These are phyloP conservation scores for Angomonas desouzai DNA, from an alignment of 208 protist species.

Conservation along the genomic window DNA sequence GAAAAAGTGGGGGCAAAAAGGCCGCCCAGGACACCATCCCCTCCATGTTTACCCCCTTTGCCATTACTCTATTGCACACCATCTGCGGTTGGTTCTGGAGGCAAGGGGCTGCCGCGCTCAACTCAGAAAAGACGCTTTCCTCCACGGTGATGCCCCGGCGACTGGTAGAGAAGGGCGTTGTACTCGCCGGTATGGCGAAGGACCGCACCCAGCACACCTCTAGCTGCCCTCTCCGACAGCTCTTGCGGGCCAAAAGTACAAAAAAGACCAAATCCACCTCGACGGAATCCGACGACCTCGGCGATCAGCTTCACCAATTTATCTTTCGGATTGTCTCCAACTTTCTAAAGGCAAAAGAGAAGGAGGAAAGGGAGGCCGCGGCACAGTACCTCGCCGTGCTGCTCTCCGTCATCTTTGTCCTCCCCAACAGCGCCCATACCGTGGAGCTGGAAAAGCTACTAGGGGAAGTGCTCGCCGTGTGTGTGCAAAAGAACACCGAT, in stretches of 20 bases:
- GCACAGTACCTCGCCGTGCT: neutral
- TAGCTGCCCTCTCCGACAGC: slow-evolving; percentile 51
- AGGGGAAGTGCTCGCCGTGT: slow-evolving; percentile 5
- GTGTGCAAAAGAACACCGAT: neutral
- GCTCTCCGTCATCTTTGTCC: neutral
- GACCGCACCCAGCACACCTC: slow-evolving; percentile 58
- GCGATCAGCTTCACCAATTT: slow-evolving; percentile 6
- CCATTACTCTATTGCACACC: slow-evolving; percentile 50
- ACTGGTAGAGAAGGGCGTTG: slow-evolving; percentile 33
- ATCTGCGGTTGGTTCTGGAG: slow-evolving; percentile 34
- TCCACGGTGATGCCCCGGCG: slow-evolving; percentile 10
- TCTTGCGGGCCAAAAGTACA: slow-evolving; percentile 35
- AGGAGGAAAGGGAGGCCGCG: neutral
- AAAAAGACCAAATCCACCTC: neutral
- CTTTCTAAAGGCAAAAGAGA: neutral
- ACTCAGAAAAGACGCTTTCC: slow-evolving; percentile 5
- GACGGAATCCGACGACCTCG: neutral
- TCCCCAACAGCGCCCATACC: neutral
- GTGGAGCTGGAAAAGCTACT: slow-evolving; percentile 18
- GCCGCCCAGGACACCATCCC: slow-evolving; percentile 14
- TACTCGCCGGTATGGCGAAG: slow-evolving; percentile 57
- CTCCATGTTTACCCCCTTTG: slow-evolving; percentile 52
- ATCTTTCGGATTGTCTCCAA: neutral
- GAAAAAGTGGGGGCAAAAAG: neutral
- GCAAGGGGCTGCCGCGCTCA: slow-evolving; percentile 9